Percentiles rank a stretch among this genome's conserved stretches.
phyloP scores from a whole-genome alignment of 176 grass and related monocot species.

The Triticum dicoccoides region DNA sequence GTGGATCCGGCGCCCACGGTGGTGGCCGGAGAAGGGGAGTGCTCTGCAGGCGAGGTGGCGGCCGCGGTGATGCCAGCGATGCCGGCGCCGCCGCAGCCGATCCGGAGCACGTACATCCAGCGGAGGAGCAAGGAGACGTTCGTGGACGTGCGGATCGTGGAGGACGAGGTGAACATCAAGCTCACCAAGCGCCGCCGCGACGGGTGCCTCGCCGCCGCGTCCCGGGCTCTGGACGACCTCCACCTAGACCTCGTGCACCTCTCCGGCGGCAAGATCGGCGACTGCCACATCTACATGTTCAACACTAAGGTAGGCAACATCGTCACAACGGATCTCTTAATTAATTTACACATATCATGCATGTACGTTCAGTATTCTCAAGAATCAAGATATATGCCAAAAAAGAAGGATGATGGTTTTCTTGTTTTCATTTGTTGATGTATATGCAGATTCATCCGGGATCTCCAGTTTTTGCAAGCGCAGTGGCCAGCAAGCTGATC shows the following conservation, averaged over 20 bases:
- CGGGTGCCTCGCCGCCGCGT: conserved; percentile 66
- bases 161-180: conserved; percentile 97
- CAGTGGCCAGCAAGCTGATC: conserved; percentile 61
- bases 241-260: conserved; percentile 78
- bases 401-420: not conserved
- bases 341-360: not conserved
- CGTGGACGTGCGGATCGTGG: conserved; percentile 91
- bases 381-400: not conserved
- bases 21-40: conserved; percentile 29
- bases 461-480: conserved; percentile 64
- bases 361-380: not conserved
- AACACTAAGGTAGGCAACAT: conserved; percentile 64
- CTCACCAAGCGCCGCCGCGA: conserved; percentile 70
- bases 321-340: not conserved
- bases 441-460: conserved; percentile 62
- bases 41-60: conserved; percentile 47
- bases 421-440: not conserved
- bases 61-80: not conserved
- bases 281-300: conserved; percentile 94
- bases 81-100: conserved; percentile 15
- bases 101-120: conserved; percentile 89
- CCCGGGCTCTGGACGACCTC: conserved; percentile 66
- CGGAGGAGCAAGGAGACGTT: conserved; percentile 75
- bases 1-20: conserved; percentile 5
- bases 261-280: conserved; percentile 82